A percentile compares a stretch with the other conserved stretches of the same genome.
Evolutionary conservation across 1,139 yeast genomes (phyloP).

Genomic region (Zygoascus hellenicus): DNA sequence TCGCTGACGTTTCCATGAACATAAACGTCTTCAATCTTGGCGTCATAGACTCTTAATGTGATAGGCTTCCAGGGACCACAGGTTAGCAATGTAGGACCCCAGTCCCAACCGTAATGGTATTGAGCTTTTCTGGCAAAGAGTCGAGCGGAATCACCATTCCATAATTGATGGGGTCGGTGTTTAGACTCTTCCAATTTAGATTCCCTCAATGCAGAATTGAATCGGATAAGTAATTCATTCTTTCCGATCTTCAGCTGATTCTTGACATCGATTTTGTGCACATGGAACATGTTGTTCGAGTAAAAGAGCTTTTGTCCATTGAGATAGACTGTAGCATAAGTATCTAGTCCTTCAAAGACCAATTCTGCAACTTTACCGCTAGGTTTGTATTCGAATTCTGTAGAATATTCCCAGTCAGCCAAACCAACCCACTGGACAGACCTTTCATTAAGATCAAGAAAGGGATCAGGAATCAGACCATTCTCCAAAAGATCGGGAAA

Average conservation of each 20-base stretch:
- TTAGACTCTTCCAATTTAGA: constrained; percentile 18
- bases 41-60: constrained; percentile 28
- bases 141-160: constrained; percentile 40
- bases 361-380: constrained; percentile 22
- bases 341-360: constrained; percentile 42
- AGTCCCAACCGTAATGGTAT: constrained; percentile 54
- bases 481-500: constrained; percentile 37
- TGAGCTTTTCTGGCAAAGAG: constrained; percentile 46
- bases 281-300: constrained; percentile 39
- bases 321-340: constrained; percentile 38
- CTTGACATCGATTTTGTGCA: constrained; percentile 22
- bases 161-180: constrained; percentile 18
- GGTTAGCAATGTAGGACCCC: constrained; percentile 48
- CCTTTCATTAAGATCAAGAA: constrained; percentile 38
- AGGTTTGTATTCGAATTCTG: constrained; percentile 15
- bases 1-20: constrained; percentile 15
- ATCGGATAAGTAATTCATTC: constrained; percentile 26
- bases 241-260: constrained; percentile 15
- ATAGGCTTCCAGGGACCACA: constrained; percentile 45
- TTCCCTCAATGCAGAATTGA: constrained; percentile 28
- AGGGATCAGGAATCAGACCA: constrained; percentile 41
- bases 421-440: constrained; percentile 45
- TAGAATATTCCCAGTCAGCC: constrained; percentile 25
- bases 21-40: constrained; percentile 17
- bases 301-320: constrained; percentile 33